phyloP scores from a whole-genome alignment of 2,329 filamentous ascomycete species.

The Botrytis aclada region DNA sequence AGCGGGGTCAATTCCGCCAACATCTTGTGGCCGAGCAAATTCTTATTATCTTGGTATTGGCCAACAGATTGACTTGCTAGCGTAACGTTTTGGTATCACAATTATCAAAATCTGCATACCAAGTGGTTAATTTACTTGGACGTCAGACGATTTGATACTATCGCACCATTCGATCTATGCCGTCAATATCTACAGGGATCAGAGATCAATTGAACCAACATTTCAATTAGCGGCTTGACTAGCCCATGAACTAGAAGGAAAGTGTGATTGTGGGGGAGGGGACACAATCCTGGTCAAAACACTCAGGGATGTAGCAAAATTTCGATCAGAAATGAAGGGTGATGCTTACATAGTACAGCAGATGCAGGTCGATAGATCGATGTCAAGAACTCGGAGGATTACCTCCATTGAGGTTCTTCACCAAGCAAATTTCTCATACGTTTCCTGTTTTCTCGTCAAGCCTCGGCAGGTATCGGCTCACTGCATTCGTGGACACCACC shows the following conservation, averaged over 20 bases:
- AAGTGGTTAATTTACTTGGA: background rate
- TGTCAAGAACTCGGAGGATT: background rate
- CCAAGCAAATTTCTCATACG: background rate
- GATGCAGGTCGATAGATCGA: slow-evolving; percentile 6
- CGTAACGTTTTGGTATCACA: background rate
- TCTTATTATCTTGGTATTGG: background rate
- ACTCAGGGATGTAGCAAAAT: background rate
- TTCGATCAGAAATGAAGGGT: background rate
- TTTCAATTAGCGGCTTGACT: background rate
- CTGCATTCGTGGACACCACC: background rate
- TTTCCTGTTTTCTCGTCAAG: background rate
- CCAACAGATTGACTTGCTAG: background rate
- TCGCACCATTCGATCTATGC: background rate
- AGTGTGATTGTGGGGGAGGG: background rate
- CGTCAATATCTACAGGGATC: background rate
- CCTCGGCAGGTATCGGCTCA: slow-evolving; percentile 12
- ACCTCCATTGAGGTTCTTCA: background rate
- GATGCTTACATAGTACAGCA: slow-evolving; percentile 11
- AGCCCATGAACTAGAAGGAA: background rate
- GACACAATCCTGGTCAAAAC: background rate
- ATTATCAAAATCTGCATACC: background rate
- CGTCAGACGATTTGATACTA: background rate
- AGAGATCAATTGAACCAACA: background rate
- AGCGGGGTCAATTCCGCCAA: slow-evolving; percentile 10
- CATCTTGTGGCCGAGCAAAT: background rate